These are phyloP conservation scores for Haplosporangium sp. DNA, from an alignment of 371 early-diverging fungal genomes.

Conservation along the genomic window DNA sequence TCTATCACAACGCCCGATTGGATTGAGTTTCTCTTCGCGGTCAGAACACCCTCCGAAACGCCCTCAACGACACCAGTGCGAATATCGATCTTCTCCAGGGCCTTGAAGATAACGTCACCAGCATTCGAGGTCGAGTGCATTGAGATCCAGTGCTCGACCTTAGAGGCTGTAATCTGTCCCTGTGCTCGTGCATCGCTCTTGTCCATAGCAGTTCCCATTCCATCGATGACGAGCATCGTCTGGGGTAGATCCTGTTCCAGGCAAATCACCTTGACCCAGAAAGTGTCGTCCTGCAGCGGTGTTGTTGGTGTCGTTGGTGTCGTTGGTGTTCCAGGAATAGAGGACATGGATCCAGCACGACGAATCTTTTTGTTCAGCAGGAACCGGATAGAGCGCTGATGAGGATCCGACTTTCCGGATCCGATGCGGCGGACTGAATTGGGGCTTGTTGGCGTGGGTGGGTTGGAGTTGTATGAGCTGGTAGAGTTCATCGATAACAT, in stretches of 20 bases:
- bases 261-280: conserved; percentile 54
- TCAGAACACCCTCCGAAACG: conserved; percentile 29
- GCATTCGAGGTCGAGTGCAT: conserved; percentile 43
- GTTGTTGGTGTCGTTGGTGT: conserved; percentile 42
- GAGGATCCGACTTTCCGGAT: conserved; percentile 36
- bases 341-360: conserved; percentile 55
- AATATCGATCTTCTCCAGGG: conserved; percentile 33
- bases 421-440: conserved; percentile 41
- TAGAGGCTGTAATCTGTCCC: conserved; percentile 32
- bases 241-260: conserved; percentile 30
- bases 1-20: conserved; percentile 41
- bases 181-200: conserved; percentile 22
- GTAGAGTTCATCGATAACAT: conserved; percentile 50
- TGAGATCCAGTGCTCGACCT: conserved; percentile 50
- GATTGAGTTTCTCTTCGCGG: conserved; percentile 19
- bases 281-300: conserved; percentile 37
- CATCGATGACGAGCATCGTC: conserved; percentile 41
- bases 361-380: conserved; percentile 66
- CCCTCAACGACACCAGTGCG: conserved; percentile 43
- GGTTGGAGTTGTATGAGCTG: conserved; percentile 21
- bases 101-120: conserved; percentile 44
- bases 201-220: conserved; percentile 28
- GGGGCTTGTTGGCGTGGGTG: conserved; percentile 13
- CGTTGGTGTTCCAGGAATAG: conserved; percentile 27
- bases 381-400: conserved; percentile 61